Percentiles rank a stretch among this genome's conserved stretches.
phyloP scores from a whole-genome alignment of 805 yeast species.

The Starmerella asiatica region DNA sequence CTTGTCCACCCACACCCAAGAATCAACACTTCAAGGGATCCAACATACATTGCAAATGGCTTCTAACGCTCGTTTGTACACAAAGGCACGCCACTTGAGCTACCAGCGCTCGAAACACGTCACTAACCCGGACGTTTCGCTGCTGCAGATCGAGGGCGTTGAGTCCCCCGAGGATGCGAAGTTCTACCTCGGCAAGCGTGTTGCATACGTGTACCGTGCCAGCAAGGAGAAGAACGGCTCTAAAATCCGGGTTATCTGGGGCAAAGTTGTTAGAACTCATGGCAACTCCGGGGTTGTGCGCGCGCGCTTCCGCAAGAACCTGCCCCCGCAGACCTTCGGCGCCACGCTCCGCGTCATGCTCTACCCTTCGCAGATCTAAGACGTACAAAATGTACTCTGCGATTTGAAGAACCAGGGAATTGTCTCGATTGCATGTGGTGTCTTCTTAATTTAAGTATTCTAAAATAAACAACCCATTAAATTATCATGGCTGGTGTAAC shows the following conservation, averaged over 20 bases:
- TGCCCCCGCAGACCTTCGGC: slow-evolving; percentile 99
- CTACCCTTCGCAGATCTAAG: slow-evolving; percentile 98
- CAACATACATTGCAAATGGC: slow-evolving; percentile 19
- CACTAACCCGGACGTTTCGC: slow-evolving; percentile 95
- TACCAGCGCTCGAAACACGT: slow-evolving; percentile 99
- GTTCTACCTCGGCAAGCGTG: slow-evolving; percentile 99
- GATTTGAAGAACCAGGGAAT: slow-evolving; percentile 4
- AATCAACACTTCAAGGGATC: slow-evolving; percentile 5
- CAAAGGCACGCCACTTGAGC: slow-evolving; percentile 99
- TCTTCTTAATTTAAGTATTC: slow-evolving; percentile 12
- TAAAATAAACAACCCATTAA: neutral
- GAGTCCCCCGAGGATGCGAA: slow-evolving; percentile 82
- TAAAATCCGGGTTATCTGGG: slow-evolving; percentile 99
- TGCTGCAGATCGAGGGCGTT: slow-evolving; percentile 96
- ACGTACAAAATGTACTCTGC: neutral
- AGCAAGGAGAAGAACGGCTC: slow-evolving; percentile 96
- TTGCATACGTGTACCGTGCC: slow-evolving; percentile 99
- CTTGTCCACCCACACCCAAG: slow-evolving; percentile 1
- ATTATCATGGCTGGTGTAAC: neutral
- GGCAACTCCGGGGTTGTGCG: slow-evolving; percentile 97
- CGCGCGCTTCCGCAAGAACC: slow-evolving; percentile 97
- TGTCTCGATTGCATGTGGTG: slow-evolving; percentile 7
- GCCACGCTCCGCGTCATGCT: slow-evolving; percentile 99
- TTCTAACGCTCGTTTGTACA: slow-evolving; percentile 50
- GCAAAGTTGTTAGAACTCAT: slow-evolving; percentile 96